phyloP scores from a whole-genome alignment of 2,329 filamentous ascomycete genomes.

The Chaetothyriales sp. region DNA sequence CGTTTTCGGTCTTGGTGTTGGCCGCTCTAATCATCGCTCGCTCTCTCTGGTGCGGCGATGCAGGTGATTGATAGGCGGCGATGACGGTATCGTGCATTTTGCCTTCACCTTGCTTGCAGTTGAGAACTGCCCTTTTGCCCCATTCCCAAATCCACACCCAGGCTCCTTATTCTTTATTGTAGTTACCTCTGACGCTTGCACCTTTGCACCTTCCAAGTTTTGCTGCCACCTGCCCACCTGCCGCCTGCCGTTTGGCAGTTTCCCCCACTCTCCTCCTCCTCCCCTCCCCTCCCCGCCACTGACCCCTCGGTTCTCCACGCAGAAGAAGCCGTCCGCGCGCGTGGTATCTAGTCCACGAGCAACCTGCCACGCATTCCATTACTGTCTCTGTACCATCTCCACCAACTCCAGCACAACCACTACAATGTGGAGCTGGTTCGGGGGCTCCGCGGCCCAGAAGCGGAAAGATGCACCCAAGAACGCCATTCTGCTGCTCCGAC shows the following conservation, averaged over 20 bases:
- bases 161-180: not conserved
- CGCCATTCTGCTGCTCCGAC: conserved; percentile 74
- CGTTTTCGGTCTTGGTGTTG: not conserved
- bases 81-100: not conserved
- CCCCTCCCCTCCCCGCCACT: not conserved
- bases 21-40: not conserved
- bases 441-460: conserved; percentile 65
- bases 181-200: not conserved
- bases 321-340: not conserved
- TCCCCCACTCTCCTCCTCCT: not conserved
- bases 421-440: conserved; percentile 74
- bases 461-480: conserved; percentile 92
- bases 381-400: not conserved
- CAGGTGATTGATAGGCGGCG: not conserved
- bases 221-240: not conserved
- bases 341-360: not conserved
- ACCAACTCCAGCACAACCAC: not conserved
- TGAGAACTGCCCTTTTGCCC: not conserved
- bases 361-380: not conserved
- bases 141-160: not conserved
- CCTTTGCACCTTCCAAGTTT: not conserved
- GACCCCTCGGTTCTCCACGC: not conserved
- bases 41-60: not conserved
- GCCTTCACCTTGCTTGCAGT: not conserved
- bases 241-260: not conserved